A percentile compares a stretch with the other conserved stretches of the same genome.
Conservation (phyloP, 371 early-diverging fungal genomes). For the Batkoa obscura region DNA sequence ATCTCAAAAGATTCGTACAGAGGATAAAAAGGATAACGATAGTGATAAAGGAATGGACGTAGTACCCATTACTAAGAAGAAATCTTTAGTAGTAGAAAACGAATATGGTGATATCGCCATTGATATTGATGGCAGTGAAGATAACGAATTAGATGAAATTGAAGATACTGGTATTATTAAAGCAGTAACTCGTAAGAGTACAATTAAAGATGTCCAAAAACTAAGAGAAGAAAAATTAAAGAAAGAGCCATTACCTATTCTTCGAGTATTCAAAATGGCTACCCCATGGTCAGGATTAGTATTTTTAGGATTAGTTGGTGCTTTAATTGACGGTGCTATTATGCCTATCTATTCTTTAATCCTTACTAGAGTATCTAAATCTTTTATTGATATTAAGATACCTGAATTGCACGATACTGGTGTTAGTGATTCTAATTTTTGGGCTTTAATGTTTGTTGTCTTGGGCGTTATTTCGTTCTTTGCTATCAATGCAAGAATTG, state of each 20-base stretch:
- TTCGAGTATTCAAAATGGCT: constrained; percentile 8
- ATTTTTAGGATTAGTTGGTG: constrained; percentile 16
- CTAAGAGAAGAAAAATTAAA: background rate
- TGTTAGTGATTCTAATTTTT: constrained; percentile 33
- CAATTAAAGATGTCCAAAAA: constrained; percentile 1
- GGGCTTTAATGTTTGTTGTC: constrained; percentile 56
- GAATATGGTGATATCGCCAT: background rate
- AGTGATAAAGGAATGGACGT: background rate
- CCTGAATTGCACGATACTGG: background rate
- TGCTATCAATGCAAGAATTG: constrained; percentile 17
- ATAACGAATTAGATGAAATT: background rate
- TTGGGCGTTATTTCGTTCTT: constrained; percentile 28
- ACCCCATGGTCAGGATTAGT: constrained; percentile 10
- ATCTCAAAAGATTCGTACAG: constrained; percentile 15
- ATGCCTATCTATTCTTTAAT: constrained; percentile 27
- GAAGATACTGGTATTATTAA: constrained; percentile 2
- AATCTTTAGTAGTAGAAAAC: background rate
- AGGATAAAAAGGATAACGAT: background rate
- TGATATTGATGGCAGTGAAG: constrained; percentile 1
- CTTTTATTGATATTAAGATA: constrained; percentile 9
- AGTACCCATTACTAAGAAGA: background rate
- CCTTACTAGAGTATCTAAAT: constrained; percentile 21
- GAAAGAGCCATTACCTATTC: constrained; percentile 12
- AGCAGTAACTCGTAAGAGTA: background rate
- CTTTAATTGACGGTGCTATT: constrained; percentile 28